Conservation (phyloP, 176 grass and related monocot species). For the Pontederia crassipes region DNA sequence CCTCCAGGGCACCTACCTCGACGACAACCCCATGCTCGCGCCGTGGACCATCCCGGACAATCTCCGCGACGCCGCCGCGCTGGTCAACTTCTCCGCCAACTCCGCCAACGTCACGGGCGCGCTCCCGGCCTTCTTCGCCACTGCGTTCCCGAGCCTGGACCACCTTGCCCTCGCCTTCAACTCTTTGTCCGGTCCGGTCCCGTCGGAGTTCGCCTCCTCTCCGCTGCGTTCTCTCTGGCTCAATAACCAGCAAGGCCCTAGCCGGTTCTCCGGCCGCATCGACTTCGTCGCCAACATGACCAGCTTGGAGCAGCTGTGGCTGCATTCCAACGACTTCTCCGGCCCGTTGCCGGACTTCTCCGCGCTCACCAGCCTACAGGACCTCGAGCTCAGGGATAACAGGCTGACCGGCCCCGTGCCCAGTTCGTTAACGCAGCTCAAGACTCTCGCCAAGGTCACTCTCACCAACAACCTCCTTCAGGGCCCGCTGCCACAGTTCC, state of each 20-base stretch:
- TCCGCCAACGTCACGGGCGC: slow-evolving; percentile 32
- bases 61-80: slow-evolving; percentile 18
- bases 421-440: slow-evolving; percentile 31
- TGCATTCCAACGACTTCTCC: slow-evolving; percentile 61
- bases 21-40: slow-evolving; percentile 44
- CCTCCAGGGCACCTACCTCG: slow-evolving; percentile 30
- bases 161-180: slow-evolving; percentile 38
- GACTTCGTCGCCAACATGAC: slow-evolving; percentile 50
- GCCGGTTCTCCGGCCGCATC: slow-evolving; percentile 30
- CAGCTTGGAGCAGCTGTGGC: slow-evolving; percentile 36
- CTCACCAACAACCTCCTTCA: slow-evolving; percentile 67
- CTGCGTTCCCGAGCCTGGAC: slow-evolving; percentile 24
- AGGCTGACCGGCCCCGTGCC: slow-evolving; percentile 51
- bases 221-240: slow-evolving; percentile 45
- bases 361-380: slow-evolving; percentile 16
- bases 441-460: slow-evolving; percentile 31
- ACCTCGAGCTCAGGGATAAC: slow-evolving; percentile 69
- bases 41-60: slow-evolving; percentile 33
- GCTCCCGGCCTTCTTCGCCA: slow-evolving; percentile 49
- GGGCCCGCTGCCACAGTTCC: slow-evolving; percentile 39
- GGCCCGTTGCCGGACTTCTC: slow-evolving; percentile 67
- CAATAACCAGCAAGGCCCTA: slow-evolving; percentile 23
- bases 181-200: slow-evolving; percentile 43
- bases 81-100: slow-evolving; percentile 65
- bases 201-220: slow-evolving; percentile 19